phyloP scores from a whole-genome alignment of 345 rosid species.

The Atalantia buxifolia region DNA sequence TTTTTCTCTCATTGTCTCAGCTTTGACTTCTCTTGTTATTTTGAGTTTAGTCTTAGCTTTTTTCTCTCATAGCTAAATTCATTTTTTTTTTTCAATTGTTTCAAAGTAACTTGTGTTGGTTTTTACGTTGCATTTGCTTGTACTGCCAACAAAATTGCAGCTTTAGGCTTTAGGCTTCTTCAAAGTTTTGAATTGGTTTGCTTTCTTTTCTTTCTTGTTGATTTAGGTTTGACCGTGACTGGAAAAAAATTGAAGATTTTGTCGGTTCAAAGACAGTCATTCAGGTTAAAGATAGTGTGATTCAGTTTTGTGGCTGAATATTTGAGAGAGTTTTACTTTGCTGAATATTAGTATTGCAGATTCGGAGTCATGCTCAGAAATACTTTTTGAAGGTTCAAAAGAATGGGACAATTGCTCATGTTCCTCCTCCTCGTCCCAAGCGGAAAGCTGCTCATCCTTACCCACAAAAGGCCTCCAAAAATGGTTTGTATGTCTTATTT shows the following conservation, averaged over 20 bases:
- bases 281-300: conserved; percentile 51
- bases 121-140: neutral
- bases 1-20: too few species aligned
- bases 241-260: conserved; percentile 98
- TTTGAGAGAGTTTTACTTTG: neutral
- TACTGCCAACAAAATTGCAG: neutral
- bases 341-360: conserved; percentile 42
- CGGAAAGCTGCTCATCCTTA: conserved; percentile 96
- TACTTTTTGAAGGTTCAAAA: conserved; percentile 96
- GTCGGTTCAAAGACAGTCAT: conserved; percentile 97
- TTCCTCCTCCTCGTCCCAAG: conserved; percentile 97
- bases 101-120: neutral
- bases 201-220: conserved; percentile 16
- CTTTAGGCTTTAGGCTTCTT: neutral
- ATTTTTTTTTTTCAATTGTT: neutral
- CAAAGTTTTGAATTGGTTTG: neutral
- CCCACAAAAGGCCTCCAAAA: conserved; percentile 90
- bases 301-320: neutral
- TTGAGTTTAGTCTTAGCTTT: neutral
- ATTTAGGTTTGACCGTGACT: conserved; percentile 92
- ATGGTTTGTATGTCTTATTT: conserved; percentile 40
- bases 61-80: neutral
- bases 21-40: neutral
- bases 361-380: conserved; percentile 97
- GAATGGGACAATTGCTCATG: conserved; percentile 85